Percentiles rank a stretch among this genome's conserved stretches.
Conservation (phyloP, 352 stramenopile species). For the Globisporangium takayamanum region DNA sequence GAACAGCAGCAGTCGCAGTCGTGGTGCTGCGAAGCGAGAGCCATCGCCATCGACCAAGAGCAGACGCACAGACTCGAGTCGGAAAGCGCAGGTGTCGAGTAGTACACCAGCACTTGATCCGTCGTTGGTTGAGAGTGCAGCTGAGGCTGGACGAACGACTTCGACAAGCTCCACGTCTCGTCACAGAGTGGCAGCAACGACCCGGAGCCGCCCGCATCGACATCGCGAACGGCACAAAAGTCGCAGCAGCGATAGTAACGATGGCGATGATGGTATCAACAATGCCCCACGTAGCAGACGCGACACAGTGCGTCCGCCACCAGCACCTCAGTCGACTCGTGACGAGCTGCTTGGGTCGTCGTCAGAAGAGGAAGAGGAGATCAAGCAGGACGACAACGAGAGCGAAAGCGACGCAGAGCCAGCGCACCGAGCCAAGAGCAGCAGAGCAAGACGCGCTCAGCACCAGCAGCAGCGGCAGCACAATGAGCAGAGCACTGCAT, state of each 20-base stretch:
- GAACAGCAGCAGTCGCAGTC: background rate
- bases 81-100: background rate
- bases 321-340: no score
- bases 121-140: background rate
- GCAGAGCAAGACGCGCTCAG: no score
- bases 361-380: background rate
- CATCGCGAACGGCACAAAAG: background rate
- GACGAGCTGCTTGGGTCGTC: background rate
- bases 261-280: no score
- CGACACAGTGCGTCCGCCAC: no score
- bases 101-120: background rate
- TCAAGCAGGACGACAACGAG: background rate
- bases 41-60: background rate
- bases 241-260: background rate
- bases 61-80: background rate
- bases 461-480: no score
- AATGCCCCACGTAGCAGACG: no score
- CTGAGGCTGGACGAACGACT: background rate
- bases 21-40: background rate
- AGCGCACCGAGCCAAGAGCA: no score
- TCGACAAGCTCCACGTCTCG: background rate
- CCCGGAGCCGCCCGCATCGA: background rate
- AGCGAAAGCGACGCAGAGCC: background rate
- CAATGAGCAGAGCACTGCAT: no score
- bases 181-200: background rate